Base-by-base conservation (phyloP, 228 moss, liverwort and hornwort species). In the Sphagnum magellanicum region DNA sequence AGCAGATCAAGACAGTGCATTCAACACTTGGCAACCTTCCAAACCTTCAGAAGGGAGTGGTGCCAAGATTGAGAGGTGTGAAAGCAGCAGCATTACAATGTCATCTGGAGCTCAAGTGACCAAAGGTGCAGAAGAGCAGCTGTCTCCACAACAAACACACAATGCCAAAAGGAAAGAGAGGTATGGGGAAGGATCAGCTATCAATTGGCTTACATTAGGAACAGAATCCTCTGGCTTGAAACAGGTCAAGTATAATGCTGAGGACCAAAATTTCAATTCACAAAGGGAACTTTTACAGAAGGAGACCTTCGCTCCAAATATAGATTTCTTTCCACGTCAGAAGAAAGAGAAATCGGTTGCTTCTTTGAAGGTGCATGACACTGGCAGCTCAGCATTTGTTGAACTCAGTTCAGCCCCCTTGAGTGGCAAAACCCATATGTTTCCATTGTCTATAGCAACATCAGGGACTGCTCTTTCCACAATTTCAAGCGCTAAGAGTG, bases 151-250 rank as follows among this genome's bases (percentile, higher is more conserved):
- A 57, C 74, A 49, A 11, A 73, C 75, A 32, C 75, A 78, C 17
- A 76, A 61, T 65, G 50, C 46, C 6, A 76, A 48, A 8, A 73
- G 77, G 10, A 86, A 73, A 62, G 86, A 79, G 11, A 77, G 76
- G 59, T 72, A 49, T 4, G 65, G 59, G 50, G 64, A 63, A 0
- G 48, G 32, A 32, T 32, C 74, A 47, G 75, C 80, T 59, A 72
- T 73, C 74, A 86, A 78, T 48, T 86, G 86, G 86, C 77, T 86
- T 12, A 82, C 82, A 74, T 53, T 86, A 52, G 75, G 82, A 17
- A 74, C 86, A 50, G 67, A 74, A 7, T 72, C 78, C 0, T 60
- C 72, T 12, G 75, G 82, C 6, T 71, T 64, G 16, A 77, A 79
- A 59, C 66, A 57, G 13, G 79, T n/a, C 16, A 73, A 75, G 15